Evolutionary conservation across 352 stramenopile species (phyloP).

Genomic region (Discostella stelligera): DNA sequence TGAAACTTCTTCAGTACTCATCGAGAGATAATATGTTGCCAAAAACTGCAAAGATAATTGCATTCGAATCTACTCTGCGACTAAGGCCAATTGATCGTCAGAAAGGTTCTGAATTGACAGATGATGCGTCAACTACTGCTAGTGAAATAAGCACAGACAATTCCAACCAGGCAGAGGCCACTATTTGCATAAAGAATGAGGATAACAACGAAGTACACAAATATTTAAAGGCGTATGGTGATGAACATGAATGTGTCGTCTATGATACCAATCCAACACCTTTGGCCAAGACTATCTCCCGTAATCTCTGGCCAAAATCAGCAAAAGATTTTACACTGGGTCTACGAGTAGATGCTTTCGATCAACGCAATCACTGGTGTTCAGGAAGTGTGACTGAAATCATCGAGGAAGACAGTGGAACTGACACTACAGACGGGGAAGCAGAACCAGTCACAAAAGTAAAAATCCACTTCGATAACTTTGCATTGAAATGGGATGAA

Average conservation of each 20-base stretch:
- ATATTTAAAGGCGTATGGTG: constrained; percentile 70
- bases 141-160: constrained; percentile 54
- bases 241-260: constrained; percentile 75
- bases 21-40: constrained; percentile 43
- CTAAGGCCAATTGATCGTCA: constrained; percentile 37
- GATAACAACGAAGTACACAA: constrained; percentile 39
- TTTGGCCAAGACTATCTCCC: constrained; percentile 73
- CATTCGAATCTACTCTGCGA: constrained; percentile 74
- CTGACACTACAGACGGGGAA: constrained; percentile 23
- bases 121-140: constrained; percentile 44
- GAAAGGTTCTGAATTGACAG: constrained; percentile 16
- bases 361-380: constrained; percentile 81
- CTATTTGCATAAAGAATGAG: constrained; percentile 15
- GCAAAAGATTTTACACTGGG: constrained; percentile 74
- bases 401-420: constrained; percentile 35
- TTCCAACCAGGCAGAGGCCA: constrained; percentile 20
- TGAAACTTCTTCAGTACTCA: constrained; percentile 62
- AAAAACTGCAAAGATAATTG: constrained; percentile 66
- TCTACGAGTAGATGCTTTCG: constrained; percentile 82
- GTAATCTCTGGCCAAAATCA: constrained; percentile 72
- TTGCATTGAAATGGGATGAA: constrained; percentile 82
- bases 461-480: constrained; percentile 83
- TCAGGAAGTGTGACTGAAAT: constrained; percentile 81
- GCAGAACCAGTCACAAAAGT: constrained; percentile 55
- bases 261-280: constrained; percentile 71